phyloP scores from a whole-genome alignment of 805 yeast genomes.

The Saturnispora besseyi region DNA sequence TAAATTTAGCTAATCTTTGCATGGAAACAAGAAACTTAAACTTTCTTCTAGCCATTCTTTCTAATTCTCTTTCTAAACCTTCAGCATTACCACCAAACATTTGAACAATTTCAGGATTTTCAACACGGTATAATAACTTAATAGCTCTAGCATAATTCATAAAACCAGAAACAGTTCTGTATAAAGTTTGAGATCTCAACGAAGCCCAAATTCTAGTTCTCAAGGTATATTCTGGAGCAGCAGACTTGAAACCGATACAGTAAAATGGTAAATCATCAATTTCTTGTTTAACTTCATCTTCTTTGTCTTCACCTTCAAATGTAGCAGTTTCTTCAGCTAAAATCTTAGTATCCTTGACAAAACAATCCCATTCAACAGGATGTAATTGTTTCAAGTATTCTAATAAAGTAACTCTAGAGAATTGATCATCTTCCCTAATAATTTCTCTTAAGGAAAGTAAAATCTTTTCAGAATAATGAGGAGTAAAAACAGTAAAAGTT shows the following conservation, averaged over 20 bases:
- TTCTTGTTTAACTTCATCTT: conserved; percentile 63
- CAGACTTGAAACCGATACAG: conserved; percentile 95
- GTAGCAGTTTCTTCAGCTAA: conserved; percentile 92
- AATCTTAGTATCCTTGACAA: conserved; percentile 91
- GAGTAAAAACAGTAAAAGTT: conserved; percentile 91
- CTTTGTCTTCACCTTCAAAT: conserved; percentile 59
- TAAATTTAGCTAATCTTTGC: conserved; percentile 73
- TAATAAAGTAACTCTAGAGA: conserved; percentile 84
- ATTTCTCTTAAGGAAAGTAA: conserved; percentile 89
- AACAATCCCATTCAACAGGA: conserved; percentile 97
- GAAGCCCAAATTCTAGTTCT: conserved; percentile 99
- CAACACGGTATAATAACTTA: conserved; percentile 86
- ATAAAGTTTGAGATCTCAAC: conserved; percentile 89
- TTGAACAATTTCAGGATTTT: conserved; percentile 90
- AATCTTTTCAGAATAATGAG: conserved; percentile 94
- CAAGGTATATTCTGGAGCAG: conserved; percentile 92
- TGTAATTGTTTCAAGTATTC: conserved; percentile 93
- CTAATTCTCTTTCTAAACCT: conserved; percentile 89
- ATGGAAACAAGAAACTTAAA: conserved; percentile 75
- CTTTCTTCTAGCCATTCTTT: conserved; percentile 78
- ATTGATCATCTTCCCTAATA: conserved; percentile 94
- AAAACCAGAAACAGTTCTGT: conserved; percentile 96
- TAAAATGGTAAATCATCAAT: conserved; percentile 89
- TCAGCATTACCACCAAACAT: conserved; percentile 99
- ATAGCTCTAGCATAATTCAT: conserved; percentile 98